Base-by-base conservation (phyloP, 2,329 filamentous ascomycete genomes). In the Fusarium sambucinum region DNA sequence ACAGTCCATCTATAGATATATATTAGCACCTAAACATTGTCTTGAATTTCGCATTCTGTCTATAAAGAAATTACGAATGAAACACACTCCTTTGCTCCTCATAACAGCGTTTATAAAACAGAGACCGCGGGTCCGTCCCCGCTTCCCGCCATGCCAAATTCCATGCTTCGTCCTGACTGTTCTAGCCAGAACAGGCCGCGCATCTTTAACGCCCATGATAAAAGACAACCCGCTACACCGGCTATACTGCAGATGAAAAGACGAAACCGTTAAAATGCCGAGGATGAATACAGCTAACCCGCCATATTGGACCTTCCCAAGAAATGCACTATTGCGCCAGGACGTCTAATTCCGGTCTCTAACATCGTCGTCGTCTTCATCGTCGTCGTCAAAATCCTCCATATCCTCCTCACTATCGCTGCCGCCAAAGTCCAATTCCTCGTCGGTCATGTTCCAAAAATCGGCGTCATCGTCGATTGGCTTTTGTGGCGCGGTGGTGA, bases 401-500 rank as follows among this genome's bases (percentile, higher is more conserved):
- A 87, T 84, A 25, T 87, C 85, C 29, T 87, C 85, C 13, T 90
- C 90, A 23, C 86, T 88, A 70, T 93, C 91, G 73, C 90, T 92
- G 17, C 90, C 90, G 12, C 90, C 91, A 78, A 94, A 94, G 70
- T 94, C 91, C 53, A 92, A 88, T 70, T 93, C 91, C 70, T 92
- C 86, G 60, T 92, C 92, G 47, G 88, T 89, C 77, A 92, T 91
- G 33, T 87, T 88, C 91, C 93, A 96, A 77, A 96, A 96, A 64
- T 92, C 92, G 70, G 91, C 90, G 71, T 96, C 92, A 40, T 92
- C 89, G 5, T 89, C 87, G 16, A 85, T 77, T 17, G 72, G 62
- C 73, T 89, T 87, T 70, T 90, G 88, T 2, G 89, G 88, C 3
- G 83, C 83, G 4, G 88, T 86, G 14, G 84, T 82, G 17, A 86